phyloP scores from a whole-genome alignment of 345 rosid species.

The Salix koriyanagi region DNA sequence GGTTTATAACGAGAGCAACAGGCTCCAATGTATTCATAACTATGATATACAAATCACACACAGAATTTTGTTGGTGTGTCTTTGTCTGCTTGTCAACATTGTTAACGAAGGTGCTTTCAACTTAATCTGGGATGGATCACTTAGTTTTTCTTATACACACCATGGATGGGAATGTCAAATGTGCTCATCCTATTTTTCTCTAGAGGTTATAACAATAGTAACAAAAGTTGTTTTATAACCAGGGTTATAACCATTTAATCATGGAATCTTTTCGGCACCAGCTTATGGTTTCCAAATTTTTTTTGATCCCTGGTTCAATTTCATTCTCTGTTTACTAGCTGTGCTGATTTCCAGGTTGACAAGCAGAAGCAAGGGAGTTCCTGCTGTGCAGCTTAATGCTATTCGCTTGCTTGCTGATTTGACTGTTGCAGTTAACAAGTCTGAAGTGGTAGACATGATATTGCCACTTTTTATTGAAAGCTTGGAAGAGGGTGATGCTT shows the following conservation, averaged over 20 bases:
- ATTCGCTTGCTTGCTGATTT: slow-evolving; percentile 91
- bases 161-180: neutral
- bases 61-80: neutral
- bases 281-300: neutral
- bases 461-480: slow-evolving; percentile 94
- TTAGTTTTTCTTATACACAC: neutral
- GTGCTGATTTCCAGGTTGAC: slow-evolving; percentile 60
- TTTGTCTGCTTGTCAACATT: neutral
- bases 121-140: neutral
- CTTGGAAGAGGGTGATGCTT: slow-evolving; percentile 98
- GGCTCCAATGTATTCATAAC: neutral
- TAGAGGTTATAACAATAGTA: neutral
- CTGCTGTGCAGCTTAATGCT: slow-evolving; percentile 78
- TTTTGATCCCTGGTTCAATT: neutral
- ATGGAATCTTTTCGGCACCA: neutral
- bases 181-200: neutral
- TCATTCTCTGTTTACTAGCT: neutral
- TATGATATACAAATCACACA: neutral
- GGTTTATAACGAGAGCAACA: slow-evolving; percentile 5
- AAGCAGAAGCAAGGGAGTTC: slow-evolving; percentile 69
- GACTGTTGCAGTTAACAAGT: slow-evolving; percentile 81
- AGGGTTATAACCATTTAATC: slow-evolving; percentile 2
- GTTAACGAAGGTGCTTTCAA: neutral
- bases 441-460: slow-evolving; percentile 97
- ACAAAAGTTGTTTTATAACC: slow-evolving; percentile 1